phyloP scores from a whole-genome alignment of 2,329 filamentous ascomycete genomes.

The Colletotrichum chlorophyti region DNA sequence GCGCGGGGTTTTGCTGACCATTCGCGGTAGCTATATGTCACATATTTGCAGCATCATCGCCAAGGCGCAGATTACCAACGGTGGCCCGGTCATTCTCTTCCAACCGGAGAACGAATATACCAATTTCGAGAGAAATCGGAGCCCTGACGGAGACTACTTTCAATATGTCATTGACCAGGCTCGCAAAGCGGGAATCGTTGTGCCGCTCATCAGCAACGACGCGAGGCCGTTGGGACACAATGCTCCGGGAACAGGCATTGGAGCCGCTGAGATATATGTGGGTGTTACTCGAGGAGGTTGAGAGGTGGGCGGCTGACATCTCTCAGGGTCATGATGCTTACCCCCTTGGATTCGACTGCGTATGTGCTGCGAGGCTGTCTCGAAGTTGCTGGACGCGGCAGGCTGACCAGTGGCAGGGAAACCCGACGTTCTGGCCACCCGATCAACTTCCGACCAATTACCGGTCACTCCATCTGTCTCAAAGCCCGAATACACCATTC shows the following conservation, averaged over 20 bases:
- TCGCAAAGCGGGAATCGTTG: constrained; percentile 70
- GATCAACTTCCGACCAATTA: constrained; percentile 49
- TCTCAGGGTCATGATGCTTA: constrained; percentile 62
- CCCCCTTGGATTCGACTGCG: constrained; percentile 66
- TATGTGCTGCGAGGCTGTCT: constrained; percentile 26
- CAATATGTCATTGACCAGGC: constrained; percentile 74
- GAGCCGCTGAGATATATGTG: constrained; percentile 48
- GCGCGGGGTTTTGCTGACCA: too few relatives aligned
- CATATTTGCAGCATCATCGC: constrained; percentile 64
- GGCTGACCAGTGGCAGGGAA: constrained; percentile 33
- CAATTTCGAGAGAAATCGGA: constrained; percentile 46
- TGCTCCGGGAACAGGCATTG: constrained; percentile 65
- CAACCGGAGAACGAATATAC: constrained; percentile 87
- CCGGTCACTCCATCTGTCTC: constrained; percentile 51
- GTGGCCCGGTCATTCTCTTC: constrained; percentile 78
- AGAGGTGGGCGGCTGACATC: neutral
- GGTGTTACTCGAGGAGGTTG: neutral
- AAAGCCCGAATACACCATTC: constrained; percentile 66
- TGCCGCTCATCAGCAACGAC: constrained; percentile 81
- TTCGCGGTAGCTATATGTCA: constrained; percentile 58
- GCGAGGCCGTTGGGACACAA: constrained; percentile 66
- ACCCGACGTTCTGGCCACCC: constrained; percentile 51
- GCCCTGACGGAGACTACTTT: constrained; percentile 73
- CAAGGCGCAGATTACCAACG: constrained; percentile 80
- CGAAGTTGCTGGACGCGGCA: neutral